Percentiles rank a stretch among this genome's conserved stretches.
Conservation (phyloP, 306 rosid genomes). For the Inga laurina region DNA sequence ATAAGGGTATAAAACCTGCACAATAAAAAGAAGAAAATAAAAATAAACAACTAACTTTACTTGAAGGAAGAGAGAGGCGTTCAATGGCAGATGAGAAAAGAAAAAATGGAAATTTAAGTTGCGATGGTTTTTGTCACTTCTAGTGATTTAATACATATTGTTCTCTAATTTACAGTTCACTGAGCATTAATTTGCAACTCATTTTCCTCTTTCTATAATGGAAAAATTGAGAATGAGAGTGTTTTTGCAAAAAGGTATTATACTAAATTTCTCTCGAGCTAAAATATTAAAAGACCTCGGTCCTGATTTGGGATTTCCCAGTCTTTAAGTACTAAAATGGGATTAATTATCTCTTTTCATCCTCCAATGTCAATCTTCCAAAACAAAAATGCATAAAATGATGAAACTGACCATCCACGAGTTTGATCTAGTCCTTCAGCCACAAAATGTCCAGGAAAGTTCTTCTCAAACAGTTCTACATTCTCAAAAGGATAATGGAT, state of each 20-base stretch:
- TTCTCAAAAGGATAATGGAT: conserved; percentile 96
- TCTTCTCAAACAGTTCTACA: conserved; percentile 84
- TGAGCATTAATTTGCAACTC: too few relatives aligned
- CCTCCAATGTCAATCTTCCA: not conserved
- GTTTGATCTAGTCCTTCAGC: conserved; percentile 98
- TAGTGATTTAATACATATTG: too few relatives aligned
- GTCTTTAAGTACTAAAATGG: not conserved
- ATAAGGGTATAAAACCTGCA: conserved; percentile 97
- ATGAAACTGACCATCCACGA: conserved; percentile 87
- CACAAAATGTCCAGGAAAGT: conserved; percentile 94
- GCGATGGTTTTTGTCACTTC: too few relatives aligned
- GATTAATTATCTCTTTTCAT: not conserved
- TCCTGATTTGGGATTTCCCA: too few relatives aligned
- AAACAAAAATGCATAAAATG: conserved; percentile 2
- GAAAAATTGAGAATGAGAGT: too few relatives aligned
- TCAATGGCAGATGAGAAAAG: too few relatives aligned
- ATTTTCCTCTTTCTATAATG: too few relatives aligned
- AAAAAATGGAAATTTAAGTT: too few relatives aligned
- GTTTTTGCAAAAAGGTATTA: too few relatives aligned
- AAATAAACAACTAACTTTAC: conserved; percentile 15
- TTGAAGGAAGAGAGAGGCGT: not conserved
- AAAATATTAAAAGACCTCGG: too few relatives aligned
- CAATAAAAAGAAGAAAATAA: conserved; percentile 29
- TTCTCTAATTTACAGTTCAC: too few relatives aligned
- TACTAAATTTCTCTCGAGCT: too few relatives aligned